Base-by-base conservation (phyloP, 305 asterid genomes). In the Fraxinus xanthoxyloides region DNA sequence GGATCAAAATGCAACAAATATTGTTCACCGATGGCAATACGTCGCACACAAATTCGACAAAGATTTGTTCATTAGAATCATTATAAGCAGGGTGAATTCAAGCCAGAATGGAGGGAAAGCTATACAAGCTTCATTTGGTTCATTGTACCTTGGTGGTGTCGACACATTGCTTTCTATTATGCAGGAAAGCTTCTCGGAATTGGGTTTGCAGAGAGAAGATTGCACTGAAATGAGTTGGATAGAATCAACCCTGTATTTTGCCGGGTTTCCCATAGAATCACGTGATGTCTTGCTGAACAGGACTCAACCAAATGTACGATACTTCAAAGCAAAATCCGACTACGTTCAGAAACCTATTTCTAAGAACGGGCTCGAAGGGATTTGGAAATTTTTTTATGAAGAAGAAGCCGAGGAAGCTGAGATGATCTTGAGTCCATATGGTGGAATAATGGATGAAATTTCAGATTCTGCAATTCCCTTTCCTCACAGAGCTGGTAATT, bases 171-270 rank as follows among this genome's bases (percentile, higher is more conserved):
- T 90, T n/a, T 56, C 38, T 0, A 0, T 86, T 2, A 43, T 89
- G 59, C 61, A 76, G 26, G 15, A 9, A 24, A 75, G 73, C 1
- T 81, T 89, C 26, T 90, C 91, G 0, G 87, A 88, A 72, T 17
- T 89, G 46, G 89, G 82, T 6, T 28, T 91, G 48, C 19, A 5
- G 15, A 34, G 4, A 1, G 38, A 79, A 40, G 89, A 90, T 8
- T 89, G 91, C 21, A 8, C 15, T 0, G 88, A 86, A 81, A 80
- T 88, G 87, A 87, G 86, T 9, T 88, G 94, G 91, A 76, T 82
- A 2, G 56, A 81, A 4, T 88, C 91, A 0, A 59, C 73, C 17
- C 70, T 89, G 7, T 87, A 69, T 79, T 77, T 76, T 7, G 43
- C 79, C 0, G 79, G 84, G 7, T 79, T 72, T 26, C 61, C 83